phyloP scores from a whole-genome alignment of 176 grass and related monocot genomes.

The Panicum miliaceum region DNA sequence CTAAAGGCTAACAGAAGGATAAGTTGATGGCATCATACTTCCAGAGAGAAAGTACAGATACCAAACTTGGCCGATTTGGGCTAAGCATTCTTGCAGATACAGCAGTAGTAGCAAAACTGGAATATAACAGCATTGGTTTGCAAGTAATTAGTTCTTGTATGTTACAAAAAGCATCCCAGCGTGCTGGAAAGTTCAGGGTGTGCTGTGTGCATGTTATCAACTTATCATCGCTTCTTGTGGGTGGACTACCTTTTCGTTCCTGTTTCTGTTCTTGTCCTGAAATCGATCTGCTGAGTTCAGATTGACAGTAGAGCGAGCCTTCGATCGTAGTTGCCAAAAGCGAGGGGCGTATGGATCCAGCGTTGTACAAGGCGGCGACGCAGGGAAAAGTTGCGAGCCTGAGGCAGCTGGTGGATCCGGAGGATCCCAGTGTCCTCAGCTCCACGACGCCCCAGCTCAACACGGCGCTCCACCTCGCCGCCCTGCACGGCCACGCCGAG shows the following conservation, averaged over 20 bases:
- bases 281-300: not conserved
- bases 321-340: not conserved
- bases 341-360: slow-evolving; percentile 45
- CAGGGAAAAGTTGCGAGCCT: slow-evolving; percentile 42
- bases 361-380: slow-evolving; percentile 49
- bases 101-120: not conserved
- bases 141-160: slow-evolving; percentile 10
- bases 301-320: not conserved
- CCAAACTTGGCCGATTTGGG: not conserved
- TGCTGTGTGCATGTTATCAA: not conserved
- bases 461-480: slow-evolving; percentile 69
- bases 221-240: no score
- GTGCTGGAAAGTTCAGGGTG: not conserved
- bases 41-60: not conserved
- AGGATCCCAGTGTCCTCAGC: not conserved
- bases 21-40: not conserved
- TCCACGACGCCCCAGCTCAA: slow-evolving; percentile 53
- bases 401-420: not conserved
- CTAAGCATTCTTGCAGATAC: not conserved
- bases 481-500: slow-evolving; percentile 37
- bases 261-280: not conserved
- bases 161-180: not conserved
- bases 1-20: not conserved
- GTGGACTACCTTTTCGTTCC: not conserved
- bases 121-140: slow-evolving; percentile 7